Conservation (phyloP, 2,329 filamentous ascomycete species). For the Fusarium tricinctum region DNA sequence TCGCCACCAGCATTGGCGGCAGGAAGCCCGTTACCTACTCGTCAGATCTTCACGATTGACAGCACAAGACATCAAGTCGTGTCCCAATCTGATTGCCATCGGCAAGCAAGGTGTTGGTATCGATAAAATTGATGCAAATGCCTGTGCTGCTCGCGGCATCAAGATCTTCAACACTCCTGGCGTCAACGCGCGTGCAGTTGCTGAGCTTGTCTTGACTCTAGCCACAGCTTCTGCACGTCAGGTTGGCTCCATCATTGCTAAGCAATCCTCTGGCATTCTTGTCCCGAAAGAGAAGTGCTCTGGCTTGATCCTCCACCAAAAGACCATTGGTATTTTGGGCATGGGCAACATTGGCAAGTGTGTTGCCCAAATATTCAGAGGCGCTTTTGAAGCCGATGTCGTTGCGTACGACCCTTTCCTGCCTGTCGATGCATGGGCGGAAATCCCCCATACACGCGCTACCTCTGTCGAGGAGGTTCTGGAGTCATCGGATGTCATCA, state of each 20-base stretch:
- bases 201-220: slow-evolving; percentile 56
- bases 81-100: slow-evolving; percentile 57
- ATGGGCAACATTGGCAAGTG: slow-evolving; percentile 58
- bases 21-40: slow-evolving; percentile 58
- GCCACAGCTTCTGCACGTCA: slow-evolving; percentile 54
- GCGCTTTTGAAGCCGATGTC: slow-evolving; percentile 54
- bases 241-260: slow-evolving; percentile 50
- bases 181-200: slow-evolving; percentile 59
- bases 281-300: slow-evolving; percentile 59
- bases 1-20: slow-evolving; percentile 56
- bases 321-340: slow-evolving; percentile 56
- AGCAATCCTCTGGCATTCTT: slow-evolving; percentile 49
- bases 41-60: slow-evolving; percentile 56
- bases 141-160: slow-evolving; percentile 57
- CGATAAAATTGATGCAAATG: slow-evolving; percentile 60
- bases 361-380: slow-evolving; percentile 55
- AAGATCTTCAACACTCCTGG: slow-evolving; percentile 64
- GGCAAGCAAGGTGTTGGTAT: slow-evolving; percentile 64
- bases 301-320: slow-evolving; percentile 54
- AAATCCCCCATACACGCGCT: slow-evolving; percentile 52
- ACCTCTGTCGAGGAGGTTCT: slow-evolving; percentile 53
- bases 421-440: slow-evolving; percentile 51
- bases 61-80: slow-evolving; percentile 55
- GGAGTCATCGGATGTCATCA: slow-evolving; percentile 53
- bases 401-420: slow-evolving; percentile 56